phyloP scores from a whole-genome alignment of 352 stramenopile genomes.

The Phytophthora megakarya region DNA sequence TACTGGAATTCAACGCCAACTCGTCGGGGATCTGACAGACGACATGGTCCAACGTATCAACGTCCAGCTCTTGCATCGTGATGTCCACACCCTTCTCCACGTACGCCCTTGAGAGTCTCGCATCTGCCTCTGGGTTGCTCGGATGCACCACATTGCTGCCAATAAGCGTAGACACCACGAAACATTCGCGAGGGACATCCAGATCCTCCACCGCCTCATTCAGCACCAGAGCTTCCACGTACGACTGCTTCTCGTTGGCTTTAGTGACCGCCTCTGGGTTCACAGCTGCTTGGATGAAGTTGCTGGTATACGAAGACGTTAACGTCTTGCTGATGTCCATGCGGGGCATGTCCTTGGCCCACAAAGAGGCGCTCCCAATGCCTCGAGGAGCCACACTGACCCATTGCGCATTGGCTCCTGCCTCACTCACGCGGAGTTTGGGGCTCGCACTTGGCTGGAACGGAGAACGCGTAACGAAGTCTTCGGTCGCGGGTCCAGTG shows the following conservation, averaged over 20 bases:
- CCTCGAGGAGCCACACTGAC: slow-evolving; percentile 41
- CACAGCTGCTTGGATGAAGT: slow-evolving; percentile 67
- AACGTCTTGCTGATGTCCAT: slow-evolving; percentile 58
- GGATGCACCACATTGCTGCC: slow-evolving; percentile 56
- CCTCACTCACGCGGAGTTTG: slow-evolving; percentile 43
- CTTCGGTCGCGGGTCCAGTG: slow-evolving; percentile 45
- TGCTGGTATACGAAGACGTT: slow-evolving; percentile 47
- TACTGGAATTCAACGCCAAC: slow-evolving; percentile 26
- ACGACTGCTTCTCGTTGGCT: slow-evolving; percentile 57
- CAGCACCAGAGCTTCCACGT: slow-evolving; percentile 68
- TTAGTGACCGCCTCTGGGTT: slow-evolving; percentile 45
- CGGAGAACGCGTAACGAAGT: slow-evolving; percentile 44
- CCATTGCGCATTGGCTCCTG: slow-evolving; percentile 24
- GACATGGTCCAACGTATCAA: slow-evolving; percentile 73
- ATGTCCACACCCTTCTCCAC: slow-evolving; percentile 57
- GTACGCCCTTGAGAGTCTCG: slow-evolving; percentile 43
- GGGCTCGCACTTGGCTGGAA: slow-evolving; percentile 5
- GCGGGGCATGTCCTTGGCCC: slow-evolving; percentile 73
- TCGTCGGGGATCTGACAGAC: slow-evolving; percentile 67
- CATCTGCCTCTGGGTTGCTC: slow-evolving; percentile 32
- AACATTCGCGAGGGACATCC: slow-evolving; percentile 59
- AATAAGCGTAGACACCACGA: slow-evolving; percentile 66
- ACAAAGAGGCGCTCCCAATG: slow-evolving; percentile 67
- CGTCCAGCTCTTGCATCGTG: slow-evolving; percentile 51
- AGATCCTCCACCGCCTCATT: slow-evolving; percentile 69